Conservation (phyloP, 441 rosid species). For the Rhodomyrtus psidioides region DNA sequence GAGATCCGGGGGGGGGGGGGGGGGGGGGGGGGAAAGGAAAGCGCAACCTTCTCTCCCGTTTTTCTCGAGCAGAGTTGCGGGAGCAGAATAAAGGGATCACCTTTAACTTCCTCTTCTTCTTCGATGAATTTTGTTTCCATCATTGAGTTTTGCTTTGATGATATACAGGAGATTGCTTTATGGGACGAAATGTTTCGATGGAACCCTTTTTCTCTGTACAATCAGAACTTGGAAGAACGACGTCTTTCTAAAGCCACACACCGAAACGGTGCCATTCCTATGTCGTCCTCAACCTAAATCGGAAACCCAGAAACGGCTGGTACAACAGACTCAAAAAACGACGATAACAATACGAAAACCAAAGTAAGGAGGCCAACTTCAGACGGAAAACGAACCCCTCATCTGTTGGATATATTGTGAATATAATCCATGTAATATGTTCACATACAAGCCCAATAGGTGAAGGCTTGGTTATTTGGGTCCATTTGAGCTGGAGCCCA, state of each 20-base stretch:
- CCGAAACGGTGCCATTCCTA: conserved; percentile 20
- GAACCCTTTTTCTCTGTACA: not conserved
- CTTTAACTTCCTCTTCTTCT: not conserved
- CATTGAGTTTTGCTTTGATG: not conserved
- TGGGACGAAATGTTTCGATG: not conserved
- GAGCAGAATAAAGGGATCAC: not conserved
- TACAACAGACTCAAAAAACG: not conserved
- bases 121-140: not conserved
- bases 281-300: not conserved
- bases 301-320: conserved; percentile 22
- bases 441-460: no score
- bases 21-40: not conserved
- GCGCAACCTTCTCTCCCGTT: not conserved
- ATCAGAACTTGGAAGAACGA: not conserved
- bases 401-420: no score
- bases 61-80: not conserved
- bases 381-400: not conserved
- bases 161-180: not conserved
- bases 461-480: no score
- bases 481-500: no score
- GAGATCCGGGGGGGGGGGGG: not conserved
- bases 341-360: not conserved
- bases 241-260: conserved; percentile 2
- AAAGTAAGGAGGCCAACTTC: not conserved
- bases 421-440: no score